Evolutionary conservation across 225 moss, liverwort and hornwort genomes (phyloP), one percentile per base, ranked within the genome.

Genomic region (Sphagnum tenellum): DNA sequence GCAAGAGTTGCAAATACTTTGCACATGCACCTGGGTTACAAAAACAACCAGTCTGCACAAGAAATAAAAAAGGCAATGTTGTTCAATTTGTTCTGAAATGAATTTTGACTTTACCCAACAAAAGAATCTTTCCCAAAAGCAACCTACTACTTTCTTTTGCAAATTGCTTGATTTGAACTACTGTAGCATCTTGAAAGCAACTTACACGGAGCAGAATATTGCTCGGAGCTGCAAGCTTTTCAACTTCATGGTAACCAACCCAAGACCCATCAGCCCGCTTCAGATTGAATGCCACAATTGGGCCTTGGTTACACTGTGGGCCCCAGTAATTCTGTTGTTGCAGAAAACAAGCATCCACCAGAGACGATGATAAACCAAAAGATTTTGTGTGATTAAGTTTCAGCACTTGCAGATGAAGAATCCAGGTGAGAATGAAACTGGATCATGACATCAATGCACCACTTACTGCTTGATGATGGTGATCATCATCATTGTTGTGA

Each of bases 21-120:
- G 88, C 75, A 66, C 96, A 96, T 50, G 96, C 96, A 68, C 96
- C 96, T 72, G 96, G 96, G 74, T 96, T 96, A 80, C 96, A 96
- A 71, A 96, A 96, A 83, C 96, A 96, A 63, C 96, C 96, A 64
- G 86, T 88, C 90, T 91, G 78, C n/a, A 67, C 12, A 69, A 12
- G 47, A 60, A 12, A 6, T 7, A 1, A 13, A 4, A 66, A 3
- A 56, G 29, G 29, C 29, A 29, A 29, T 29, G 29, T 29, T 29
- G 29, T 29, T 29, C 29, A 29, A 29, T 29, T 29, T 29, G 29
- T 29, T 29, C 0, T 1, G 1, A 29, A 29, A 29, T 29, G 29
- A 29, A 29, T 29, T 29, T 29, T 29, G 29, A 29, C 29, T 29
- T 29, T 29, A 29, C 29, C 29, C 29, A 29, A 29, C 29, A 29